Conservation (phyloP, 345 rosid genomes). For the Luvunga scandens region DNA sequence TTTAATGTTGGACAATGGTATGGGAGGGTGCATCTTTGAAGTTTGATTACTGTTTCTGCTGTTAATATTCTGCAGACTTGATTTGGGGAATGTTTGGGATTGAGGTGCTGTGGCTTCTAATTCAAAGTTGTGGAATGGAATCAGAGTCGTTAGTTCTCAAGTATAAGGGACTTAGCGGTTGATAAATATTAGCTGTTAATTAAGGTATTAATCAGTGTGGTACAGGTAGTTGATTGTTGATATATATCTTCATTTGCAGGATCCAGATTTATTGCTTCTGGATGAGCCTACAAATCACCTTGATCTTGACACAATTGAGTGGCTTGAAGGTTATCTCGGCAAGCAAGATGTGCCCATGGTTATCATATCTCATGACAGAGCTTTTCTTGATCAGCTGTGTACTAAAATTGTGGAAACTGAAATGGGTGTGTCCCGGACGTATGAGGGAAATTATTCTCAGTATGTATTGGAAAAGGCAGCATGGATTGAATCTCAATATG, state of each 20-base stretch:
- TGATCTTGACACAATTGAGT: constrained; percentile 93
- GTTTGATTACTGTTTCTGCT: not conserved
- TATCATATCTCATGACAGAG: constrained; percentile 92
- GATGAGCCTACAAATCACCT: constrained; percentile 98
- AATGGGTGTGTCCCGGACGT: constrained; percentile 88
- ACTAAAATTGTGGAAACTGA: constrained; percentile 96
- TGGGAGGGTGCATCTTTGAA: not conserved
- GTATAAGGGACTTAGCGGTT: not conserved
- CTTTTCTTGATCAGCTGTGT: constrained; percentile 93
- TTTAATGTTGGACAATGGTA: not conserved
- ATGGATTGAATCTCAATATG: constrained; percentile 71
- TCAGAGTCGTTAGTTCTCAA: too few relatives aligned
- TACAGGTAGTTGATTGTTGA: constrained; percentile 8
- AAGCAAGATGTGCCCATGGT: constrained; percentile 98
- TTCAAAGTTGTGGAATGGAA: not conserved
- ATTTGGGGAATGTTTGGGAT: not conserved
- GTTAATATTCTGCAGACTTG: not conserved
- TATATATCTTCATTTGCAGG: constrained; percentile 39
- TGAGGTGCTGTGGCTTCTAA: not conserved
- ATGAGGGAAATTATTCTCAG: constrained; percentile 84
- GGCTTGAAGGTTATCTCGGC: constrained; percentile 91
- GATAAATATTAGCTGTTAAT: too few relatives aligned
- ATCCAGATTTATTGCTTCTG: constrained; percentile 86
- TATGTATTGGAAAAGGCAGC: constrained; percentile 67
- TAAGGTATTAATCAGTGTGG: not conserved